A percentile compares a stretch with the other conserved stretches of the same genome.
phyloP scores from a whole-genome alignment of 2,329 filamentous ascomycete genomes.

The Trichoderma asperellum region DNA sequence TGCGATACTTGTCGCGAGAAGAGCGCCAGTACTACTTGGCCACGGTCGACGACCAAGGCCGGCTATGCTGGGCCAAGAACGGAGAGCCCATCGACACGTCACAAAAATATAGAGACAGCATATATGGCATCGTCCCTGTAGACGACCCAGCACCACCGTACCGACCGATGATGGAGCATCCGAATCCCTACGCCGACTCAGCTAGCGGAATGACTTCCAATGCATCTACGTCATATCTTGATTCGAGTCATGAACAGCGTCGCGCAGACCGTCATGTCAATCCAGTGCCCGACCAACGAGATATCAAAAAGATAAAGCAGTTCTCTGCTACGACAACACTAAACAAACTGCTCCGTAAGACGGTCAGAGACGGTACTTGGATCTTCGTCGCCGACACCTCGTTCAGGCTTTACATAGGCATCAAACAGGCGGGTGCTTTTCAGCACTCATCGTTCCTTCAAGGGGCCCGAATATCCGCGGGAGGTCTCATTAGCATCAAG shows the following conservation, averaged over 20 bases:
- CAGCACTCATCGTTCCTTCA: conserved; percentile 91
- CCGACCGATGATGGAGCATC: conserved; percentile 9
- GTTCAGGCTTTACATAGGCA: conserved; percentile 84
- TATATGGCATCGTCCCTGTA: conserved; percentile 70
- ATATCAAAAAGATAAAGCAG: conserved; percentile 59
- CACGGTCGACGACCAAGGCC: conserved; percentile 71
- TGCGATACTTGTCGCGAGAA: conserved; percentile 81
- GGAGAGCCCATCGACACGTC: conserved; percentile 76
- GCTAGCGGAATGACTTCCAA: conserved; percentile 1
- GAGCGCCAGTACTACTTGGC: conserved; percentile 83
- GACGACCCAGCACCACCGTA: conserved; percentile 60
- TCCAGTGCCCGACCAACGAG: conserved; percentile 63
- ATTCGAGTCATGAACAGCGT: conserved; percentile 59
- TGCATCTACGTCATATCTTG: conserved; percentile 33
- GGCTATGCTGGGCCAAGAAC: conserved; percentile 87
- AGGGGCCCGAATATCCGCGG: conserved; percentile 78
- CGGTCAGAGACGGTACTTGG: conserved; percentile 87
- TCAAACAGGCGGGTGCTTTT: conserved; percentile 86
- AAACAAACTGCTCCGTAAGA: conserved; percentile 77
- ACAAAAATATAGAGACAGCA: conserved; percentile 74
- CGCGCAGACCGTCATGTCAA: conserved; percentile 68
- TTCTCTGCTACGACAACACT: conserved; percentile 73
- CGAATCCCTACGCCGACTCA: conserved; percentile 14
- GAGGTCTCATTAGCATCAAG: conserved; percentile 84
- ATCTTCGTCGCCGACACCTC: conserved; percentile 89